These are phyloP conservation scores for Pilaira anomala DNA, from an alignment of 192 early-diverging fungal genomes.

Conservation along the genomic window DNA sequence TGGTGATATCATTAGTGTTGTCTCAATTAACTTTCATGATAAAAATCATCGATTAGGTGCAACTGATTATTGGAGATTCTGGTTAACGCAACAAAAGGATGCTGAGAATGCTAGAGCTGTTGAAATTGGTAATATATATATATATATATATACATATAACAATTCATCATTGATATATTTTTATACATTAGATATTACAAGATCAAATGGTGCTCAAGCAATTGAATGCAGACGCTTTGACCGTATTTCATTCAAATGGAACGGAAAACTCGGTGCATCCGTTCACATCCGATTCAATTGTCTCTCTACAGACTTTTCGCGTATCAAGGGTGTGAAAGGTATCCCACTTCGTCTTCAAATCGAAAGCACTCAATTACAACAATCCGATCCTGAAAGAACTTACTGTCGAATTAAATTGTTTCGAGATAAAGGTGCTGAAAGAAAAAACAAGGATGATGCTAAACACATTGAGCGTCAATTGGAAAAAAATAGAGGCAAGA, in stretches of 20 bases:
- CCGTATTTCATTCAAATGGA: constrained; percentile 68
- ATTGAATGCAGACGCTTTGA: constrained; percentile 63
- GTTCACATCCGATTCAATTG: constrained; percentile 70
- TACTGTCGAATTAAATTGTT: constrained; percentile 68
- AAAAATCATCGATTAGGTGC: constrained; percentile 62
- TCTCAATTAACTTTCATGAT: constrained; percentile 71
- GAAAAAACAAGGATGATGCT: constrained; percentile 76
- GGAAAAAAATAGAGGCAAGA: constrained; percentile 58
- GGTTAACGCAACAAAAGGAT: constrained; percentile 66
- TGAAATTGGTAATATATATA: constrained; percentile 68
- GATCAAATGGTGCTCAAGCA: constrained; percentile 45
- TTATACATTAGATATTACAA: neutral
- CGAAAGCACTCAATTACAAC: constrained; percentile 31
- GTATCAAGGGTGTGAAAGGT: constrained; percentile 81
- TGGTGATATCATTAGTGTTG: constrained; percentile 48
- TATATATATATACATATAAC: neutral
- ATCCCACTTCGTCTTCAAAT: constrained; percentile 62
- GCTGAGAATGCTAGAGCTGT: constrained; percentile 56
- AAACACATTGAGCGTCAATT: constrained; percentile 67
- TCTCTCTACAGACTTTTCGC: constrained; percentile 75
- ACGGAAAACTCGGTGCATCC: constrained; percentile 59
- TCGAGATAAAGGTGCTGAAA: constrained; percentile 76
- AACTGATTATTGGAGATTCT: constrained; percentile 67
- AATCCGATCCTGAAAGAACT: constrained; percentile 47
- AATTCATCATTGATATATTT: neutral